Evolutionary conservation across 306 rosid genomes (phyloP).

Genomic region (Quillaja saponaria): DNA sequence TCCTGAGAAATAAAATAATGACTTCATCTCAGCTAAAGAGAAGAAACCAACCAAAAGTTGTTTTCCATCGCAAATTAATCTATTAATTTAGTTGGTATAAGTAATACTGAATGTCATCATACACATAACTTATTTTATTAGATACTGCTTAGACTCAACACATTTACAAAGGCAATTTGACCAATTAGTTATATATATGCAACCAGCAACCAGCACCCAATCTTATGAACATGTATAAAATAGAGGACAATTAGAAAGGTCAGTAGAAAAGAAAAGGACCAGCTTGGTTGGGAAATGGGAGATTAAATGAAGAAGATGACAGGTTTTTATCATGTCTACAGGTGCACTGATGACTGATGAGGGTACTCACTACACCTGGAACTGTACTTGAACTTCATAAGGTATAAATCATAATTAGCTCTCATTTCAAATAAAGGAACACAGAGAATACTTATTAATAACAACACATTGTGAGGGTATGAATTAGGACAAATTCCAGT

Average conservation of each 20-base stretch:
- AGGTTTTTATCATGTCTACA: constrained; percentile 89
- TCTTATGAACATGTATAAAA: too few relatives aligned
- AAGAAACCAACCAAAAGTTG: too few relatives aligned
- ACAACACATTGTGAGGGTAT: constrained; percentile 9
- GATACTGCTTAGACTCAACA: too few relatives aligned
- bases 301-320: constrained; percentile 48
- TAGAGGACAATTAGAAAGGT: background rate
- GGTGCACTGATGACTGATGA: constrained; percentile 82
- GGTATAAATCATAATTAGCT: constrained; percentile 34
- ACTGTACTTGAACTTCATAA: constrained; percentile 73
- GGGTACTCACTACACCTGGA: constrained; percentile 77
- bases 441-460: constrained; percentile 10
- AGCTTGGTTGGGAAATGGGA: constrained; percentile 6
- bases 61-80: too few relatives aligned
- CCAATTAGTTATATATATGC: too few relatives aligned
- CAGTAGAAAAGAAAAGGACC: background rate
- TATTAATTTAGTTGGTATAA: too few relatives aligned
- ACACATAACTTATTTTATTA: too few relatives aligned
- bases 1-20: too few relatives aligned
- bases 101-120: too few relatives aligned
- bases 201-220: too few relatives aligned
- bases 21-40: too few relatives aligned
- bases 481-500: constrained; percentile 12
- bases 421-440: constrained; percentile 16
- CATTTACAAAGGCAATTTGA: too few relatives aligned